Conservation (phyloP, 208 protist genomes). For the Trypanosoma vivax region DNA sequence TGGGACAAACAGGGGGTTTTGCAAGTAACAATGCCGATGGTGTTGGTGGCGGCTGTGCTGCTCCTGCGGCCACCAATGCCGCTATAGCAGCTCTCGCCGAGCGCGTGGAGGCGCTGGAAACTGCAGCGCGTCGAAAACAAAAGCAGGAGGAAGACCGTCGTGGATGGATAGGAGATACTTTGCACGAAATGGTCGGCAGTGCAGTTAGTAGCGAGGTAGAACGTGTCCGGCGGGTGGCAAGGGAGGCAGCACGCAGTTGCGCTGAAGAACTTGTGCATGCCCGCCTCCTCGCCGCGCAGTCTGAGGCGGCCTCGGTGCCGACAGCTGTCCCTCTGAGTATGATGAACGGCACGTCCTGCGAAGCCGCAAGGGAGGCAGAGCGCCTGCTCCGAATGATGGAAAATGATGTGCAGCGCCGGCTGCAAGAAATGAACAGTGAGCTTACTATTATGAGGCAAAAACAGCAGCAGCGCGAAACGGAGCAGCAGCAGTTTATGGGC, state of each 20-base stretch:
- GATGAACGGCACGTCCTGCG: constrained; percentile 36
- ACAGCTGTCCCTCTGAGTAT: constrained; percentile 45
- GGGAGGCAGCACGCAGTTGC: constrained; percentile 59
- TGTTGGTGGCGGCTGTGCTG: background rate
- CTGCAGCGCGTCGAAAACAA: constrained; percentile 31
- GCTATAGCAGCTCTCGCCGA: background rate
- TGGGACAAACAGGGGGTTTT: background rate
- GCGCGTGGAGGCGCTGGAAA: constrained; percentile 59
- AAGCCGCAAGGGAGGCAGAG: constrained; percentile 23
- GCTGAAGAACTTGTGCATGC: constrained; percentile 56
- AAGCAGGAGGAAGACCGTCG: constrained; percentile 43
- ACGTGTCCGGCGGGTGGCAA: constrained; percentile 57
- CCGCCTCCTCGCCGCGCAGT: constrained; percentile 41
- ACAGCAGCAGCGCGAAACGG: constrained; percentile 4
- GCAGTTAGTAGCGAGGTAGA: constrained; percentile 60
- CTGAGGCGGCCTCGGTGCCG: constrained; percentile 22
- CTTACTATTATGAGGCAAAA: constrained; percentile 1
- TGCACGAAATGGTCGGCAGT: constrained; percentile 45
- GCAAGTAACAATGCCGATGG: background rate
- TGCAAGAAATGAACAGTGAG: constrained; percentile 15
- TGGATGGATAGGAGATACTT: constrained; percentile 18
- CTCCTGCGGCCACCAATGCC: background rate
- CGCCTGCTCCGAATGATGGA: constrained; percentile 23
- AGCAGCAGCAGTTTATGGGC: constrained; percentile 6
- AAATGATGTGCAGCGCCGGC: constrained; percentile 11